Evolutionary conservation across 805 yeast genomes (phyloP), one percentile per base, ranked within the genome.

Genomic region (Vanderwaltozyma tropicalis): DNA sequence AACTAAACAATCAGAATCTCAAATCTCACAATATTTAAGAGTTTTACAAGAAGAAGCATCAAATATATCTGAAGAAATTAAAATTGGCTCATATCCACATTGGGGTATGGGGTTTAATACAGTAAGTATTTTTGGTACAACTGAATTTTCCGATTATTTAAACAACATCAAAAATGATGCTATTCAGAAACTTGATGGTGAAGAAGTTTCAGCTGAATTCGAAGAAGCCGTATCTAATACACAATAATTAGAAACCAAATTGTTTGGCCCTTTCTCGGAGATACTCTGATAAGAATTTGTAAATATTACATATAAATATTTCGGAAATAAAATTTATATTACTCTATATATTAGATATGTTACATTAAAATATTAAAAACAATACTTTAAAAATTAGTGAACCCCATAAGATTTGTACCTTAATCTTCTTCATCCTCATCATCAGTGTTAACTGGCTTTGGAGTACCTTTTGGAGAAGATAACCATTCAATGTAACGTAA

Each of bases 381-480:
- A 13, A 18, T 21, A 19, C n/a, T 13, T 14, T n/a, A 7, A 31
- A n/a, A 31, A 31, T 9, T 19, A 21, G 8, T 17, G n/a, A 13
- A 13, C 3, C 4, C 4, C 7, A n/a, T 20, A 4, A 26, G 10
- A 14, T 29, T 19, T 14, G 8, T 14, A 24, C 18, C 15, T 17
- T 31, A 29, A 22, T 34, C 34, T 10, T 28, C 31, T 29, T 40
- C 41, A 30, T 44, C 50, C 31, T 56, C 59, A 46, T 85, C 96
- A 56, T 92, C 97, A 28, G 96, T 80, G 55, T 92, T 95, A 22
- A 69, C 77, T 5, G 96, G 94, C 59, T 82, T 83, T 50, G 97
- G 97, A 16, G 98, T 92, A 24, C 98, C 98, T 77, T 92, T 92
- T 48, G 98, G 96, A 52, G 94, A 76, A 50, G 79, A 80, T 58